Evolutionary conservation across 176 grass and related monocot genomes (phyloP), one percentile per base, ranked within the genome.

Genomic region (Tillandsia leiboldiana): DNA sequence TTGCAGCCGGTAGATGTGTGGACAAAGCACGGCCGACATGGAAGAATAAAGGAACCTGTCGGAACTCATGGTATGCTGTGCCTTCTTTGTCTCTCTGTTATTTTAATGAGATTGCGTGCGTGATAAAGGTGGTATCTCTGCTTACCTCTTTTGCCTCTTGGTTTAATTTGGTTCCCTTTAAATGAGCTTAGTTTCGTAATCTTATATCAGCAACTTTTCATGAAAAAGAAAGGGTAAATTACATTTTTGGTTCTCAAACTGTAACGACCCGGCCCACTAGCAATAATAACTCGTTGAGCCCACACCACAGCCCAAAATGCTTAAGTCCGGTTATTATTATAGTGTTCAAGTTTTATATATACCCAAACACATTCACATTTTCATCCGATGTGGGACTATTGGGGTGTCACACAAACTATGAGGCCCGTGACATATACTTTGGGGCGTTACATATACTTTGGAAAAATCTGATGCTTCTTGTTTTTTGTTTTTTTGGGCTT

Each of bases 31-130:
- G 89, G 94, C 51, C 80, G 82, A 27, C 89, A 83, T 51, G 94
- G 94, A 66, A 82, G 94, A 9, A 86, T 99, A 57, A 99, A 93
- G 64, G 89, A 99, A 79, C 88, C 89, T 61, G 86, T 99, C 13
- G 94, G 94, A 49, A 99, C 89, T 68, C 94, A 99, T 48, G 94
- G 89, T 99, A 87, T 4, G 75, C 74, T 10, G 50, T 51, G 27
- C 23, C 9, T 48, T 7, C 2, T 68, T 42, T 24, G 8, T 50
- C 15, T 11, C 4, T 2, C 67, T 1, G 15, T 12, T n/a, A 69
- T 4, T 20, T 51, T 69, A 20, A 49, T 69, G 7, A 17, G 53
- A 14, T 59, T 17, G 54, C n/a, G 1, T 59, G 54, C 14, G 7
- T 20, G 54, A 59, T 17, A 17, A 4, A 59, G 4, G 8, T 20